Conservation (phyloP, 768 basidiomycete genomes). For the Megacollybia marginata region DNA sequence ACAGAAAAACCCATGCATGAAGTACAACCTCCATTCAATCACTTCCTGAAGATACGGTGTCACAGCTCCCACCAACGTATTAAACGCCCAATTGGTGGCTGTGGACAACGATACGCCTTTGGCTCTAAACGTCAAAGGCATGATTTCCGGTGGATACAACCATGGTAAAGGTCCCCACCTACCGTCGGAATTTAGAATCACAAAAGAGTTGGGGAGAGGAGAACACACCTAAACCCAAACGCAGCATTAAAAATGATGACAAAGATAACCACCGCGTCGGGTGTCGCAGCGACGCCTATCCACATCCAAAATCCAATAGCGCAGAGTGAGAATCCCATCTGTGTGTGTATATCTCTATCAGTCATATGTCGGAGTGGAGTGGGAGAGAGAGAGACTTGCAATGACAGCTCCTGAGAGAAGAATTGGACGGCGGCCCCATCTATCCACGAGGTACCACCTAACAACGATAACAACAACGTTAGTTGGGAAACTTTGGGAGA, state of each 20-base stretch:
- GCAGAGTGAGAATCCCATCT: constrained; percentile 80
- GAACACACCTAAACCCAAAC: constrained; percentile 75
- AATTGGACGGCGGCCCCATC: constrained; percentile 84
- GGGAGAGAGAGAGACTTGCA: constrained; percentile 36
- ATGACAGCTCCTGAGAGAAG: constrained; percentile 79
- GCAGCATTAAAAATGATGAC: constrained; percentile 93
- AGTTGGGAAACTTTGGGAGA: constrained; percentile 5
- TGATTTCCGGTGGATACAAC: constrained; percentile 66
- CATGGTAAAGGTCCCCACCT: constrained; percentile 89
- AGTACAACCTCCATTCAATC: constrained; percentile 88
- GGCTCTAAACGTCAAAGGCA: constrained; percentile 82
- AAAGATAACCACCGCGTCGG: constrained; percentile 79
- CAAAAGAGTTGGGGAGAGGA: background rate
- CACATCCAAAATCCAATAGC: constrained; percentile 97
- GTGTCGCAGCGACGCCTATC: constrained; percentile 78
- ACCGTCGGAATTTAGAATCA: background rate
- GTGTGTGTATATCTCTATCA: constrained; percentile 38
- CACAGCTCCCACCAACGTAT: constrained; percentile 81
- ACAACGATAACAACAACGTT: constrained; percentile 25
- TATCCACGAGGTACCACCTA: constrained; percentile 93
- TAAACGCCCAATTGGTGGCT: constrained; percentile 82
- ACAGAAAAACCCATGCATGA: constrained; percentile 94
- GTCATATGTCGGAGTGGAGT: background rate
- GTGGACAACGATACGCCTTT: constrained; percentile 94
- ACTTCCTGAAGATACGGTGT: constrained; percentile 84